Conservation (phyloP, 352 stramenopile genomes). For the Phytophthora litchii region DNA sequence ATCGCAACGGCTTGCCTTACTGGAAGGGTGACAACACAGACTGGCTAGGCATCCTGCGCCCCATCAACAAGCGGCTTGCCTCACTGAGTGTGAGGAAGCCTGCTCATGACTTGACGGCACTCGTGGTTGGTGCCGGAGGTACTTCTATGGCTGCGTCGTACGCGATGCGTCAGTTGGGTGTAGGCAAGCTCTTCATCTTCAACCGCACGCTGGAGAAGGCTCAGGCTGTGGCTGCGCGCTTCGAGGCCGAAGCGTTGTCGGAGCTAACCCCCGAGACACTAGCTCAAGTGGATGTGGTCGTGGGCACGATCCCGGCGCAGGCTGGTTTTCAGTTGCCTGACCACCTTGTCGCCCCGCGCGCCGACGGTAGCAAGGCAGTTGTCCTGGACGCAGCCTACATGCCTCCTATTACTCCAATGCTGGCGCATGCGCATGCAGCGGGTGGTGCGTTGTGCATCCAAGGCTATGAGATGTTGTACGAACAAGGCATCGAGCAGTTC, state of each 20-base stretch:
- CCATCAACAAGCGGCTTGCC: conserved; percentile 77
- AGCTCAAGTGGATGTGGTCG: conserved; percentile 87
- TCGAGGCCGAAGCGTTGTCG: conserved; percentile 80
- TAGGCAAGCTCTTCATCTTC: conserved; percentile 91
- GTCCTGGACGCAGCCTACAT: conserved; percentile 99
- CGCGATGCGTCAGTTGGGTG: conserved; percentile 87
- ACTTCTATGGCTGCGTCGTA: conserved; percentile 97
- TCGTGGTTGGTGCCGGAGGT: conserved; percentile 92
- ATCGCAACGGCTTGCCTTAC: conserved; percentile 45
- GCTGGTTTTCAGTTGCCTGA: conserved; percentile 84
- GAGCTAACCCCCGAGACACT: conserved; percentile 57
- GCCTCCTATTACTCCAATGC: conserved; percentile 93
- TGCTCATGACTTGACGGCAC: conserved; percentile 46
- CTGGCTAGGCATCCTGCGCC: conserved; percentile 97
- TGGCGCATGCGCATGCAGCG: conserved; percentile 87
- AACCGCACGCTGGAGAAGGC: conserved; percentile 96
- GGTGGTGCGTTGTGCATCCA: conserved; percentile 90
- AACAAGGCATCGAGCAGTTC: conserved; percentile 98
- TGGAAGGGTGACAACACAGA: conserved; percentile 98
- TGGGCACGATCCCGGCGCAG: conserved; percentile 95
- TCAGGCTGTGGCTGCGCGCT: conserved; percentile 84
- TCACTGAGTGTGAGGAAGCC: conserved; percentile 13
- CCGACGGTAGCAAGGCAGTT: conserved; percentile 55
- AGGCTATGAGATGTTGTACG: conserved; percentile 98
- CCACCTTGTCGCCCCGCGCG: conserved; percentile 50